phyloP scores from a whole-genome alignment of 495 filamentous ascomycete genomes.

The Antarctomyces pellizariae region DNA sequence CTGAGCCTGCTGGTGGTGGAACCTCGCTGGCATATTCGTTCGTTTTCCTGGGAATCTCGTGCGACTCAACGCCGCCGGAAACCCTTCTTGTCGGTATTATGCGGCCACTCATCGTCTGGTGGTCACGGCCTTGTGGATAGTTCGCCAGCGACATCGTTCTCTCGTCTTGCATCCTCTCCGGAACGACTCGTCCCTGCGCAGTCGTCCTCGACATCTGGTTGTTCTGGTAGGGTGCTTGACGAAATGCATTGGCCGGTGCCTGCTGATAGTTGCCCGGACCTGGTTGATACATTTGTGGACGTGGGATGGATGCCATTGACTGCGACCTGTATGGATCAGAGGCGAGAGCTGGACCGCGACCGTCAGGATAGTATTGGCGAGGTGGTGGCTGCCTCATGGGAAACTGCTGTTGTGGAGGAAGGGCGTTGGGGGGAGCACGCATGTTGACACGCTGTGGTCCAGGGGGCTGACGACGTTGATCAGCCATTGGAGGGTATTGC shows the following conservation, averaged over 20 bases:
- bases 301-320: constrained; percentile 57
- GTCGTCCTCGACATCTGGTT: constrained; percentile 47
- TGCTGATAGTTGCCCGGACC: constrained; percentile 43
- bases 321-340: constrained; percentile 71
- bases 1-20: constrained; percentile 7
- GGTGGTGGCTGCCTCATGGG: constrained; percentile 32
- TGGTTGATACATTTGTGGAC: constrained; percentile 38
- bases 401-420: constrained; percentile 26
- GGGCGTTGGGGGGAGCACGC: constrained; percentile 18
- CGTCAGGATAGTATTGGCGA: constrained; percentile 25
- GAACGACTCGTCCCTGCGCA: constrained; percentile 71
- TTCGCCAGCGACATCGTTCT: constrained; percentile 88
- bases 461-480: constrained; percentile 32
- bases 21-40: constrained; percentile 5
- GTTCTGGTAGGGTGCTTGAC: constrained; percentile 46
- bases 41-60: constrained; percentile 3
- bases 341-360: constrained; percentile 48
- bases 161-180: constrained; percentile 65
- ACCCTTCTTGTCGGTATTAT: constrained; percentile 46
- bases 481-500: constrained; percentile 35
- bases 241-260: constrained; percentile 45
- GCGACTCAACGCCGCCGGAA: constrained; percentile 6
- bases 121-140: constrained; percentile 55
- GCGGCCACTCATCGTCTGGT: constrained; percentile 78
- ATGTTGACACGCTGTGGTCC: constrained; percentile 48